Conservation (phyloP, 371 early-diverging fungal species). For the Zancudomyces culisetae region DNA sequence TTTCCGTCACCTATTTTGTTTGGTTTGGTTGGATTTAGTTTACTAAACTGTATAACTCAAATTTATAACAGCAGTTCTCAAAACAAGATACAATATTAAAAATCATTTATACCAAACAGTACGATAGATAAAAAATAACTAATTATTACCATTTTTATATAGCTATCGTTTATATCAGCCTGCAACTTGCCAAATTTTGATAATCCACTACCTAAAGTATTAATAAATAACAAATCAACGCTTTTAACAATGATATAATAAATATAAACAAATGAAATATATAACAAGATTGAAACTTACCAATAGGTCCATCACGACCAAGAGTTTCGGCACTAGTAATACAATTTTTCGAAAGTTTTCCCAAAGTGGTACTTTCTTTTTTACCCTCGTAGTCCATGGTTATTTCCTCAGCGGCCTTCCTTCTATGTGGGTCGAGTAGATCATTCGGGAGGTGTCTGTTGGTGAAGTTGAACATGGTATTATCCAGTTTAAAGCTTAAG, state of each 20-base stretch:
- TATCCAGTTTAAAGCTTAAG: not conserved
- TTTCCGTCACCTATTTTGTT: not conserved
- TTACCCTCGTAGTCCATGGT: not conserved
- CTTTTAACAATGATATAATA: too few species aligned
- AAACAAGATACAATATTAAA: too few species aligned
- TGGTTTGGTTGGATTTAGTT: too few species aligned
- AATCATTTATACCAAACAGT: too few species aligned
- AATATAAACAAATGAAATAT: too few species aligned
- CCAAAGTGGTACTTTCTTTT: not conserved
- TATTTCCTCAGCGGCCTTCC: not conserved
- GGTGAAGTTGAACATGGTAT: too few species aligned
- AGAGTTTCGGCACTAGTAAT: constrained; percentile 28
- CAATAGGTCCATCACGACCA: constrained; percentile 52
- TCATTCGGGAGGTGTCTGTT: too few species aligned
- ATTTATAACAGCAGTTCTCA: too few species aligned
- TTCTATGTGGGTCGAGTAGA: not conserved
- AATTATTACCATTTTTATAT: not conserved
- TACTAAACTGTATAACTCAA: too few species aligned
- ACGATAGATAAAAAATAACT: too few species aligned
- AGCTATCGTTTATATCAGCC: constrained; percentile 54
- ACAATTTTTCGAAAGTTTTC: not conserved
- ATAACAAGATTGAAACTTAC: too few species aligned
- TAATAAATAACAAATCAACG: too few species aligned
- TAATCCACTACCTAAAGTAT: constrained; percentile 42
- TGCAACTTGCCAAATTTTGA: constrained; percentile 59